Evolutionary conservation across 2,329 filamentous ascomycete genomes (phyloP), one percentile per base, ranked within the genome.

Genomic region (Trichophyton equinum): DNA sequence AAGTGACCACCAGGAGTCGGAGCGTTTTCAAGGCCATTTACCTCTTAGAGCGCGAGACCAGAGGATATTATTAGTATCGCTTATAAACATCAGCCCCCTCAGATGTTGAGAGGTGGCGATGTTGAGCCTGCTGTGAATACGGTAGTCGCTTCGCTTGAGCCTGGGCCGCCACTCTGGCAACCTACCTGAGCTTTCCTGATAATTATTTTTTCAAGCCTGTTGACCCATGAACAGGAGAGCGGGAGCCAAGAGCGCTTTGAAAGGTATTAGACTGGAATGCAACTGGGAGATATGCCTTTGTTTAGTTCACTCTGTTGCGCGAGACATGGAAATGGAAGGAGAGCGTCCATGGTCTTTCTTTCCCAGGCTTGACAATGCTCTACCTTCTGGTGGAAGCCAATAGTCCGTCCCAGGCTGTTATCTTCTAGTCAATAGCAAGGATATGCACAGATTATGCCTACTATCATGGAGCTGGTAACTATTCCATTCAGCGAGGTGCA

Each of bases 401-500:
- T n/a, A n/a, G 40, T 18, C 1, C 1, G n/a, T 8, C 4, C 2
- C 1, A 44, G 40, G 15, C 15, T 7, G 40, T 20, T n/a, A 5
- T 4, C 7, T 51, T 27, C 11, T 8, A 6, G 46, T 27, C 9
- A 27, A 51, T 20, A 25, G 18, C 46, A 25, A 51, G 20, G 20
- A 5, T 51, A 51, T 25, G 22, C 20, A 11, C 20, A 20, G n/a
- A n/a, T n/a, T 44, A 18, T 7, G 8, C 15, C 15, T 7, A 18
- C n/a, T 18, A 38, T 25, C 25, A 63, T 63, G 62, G 62, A 63
- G 47, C 27, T 60, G 8, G 15, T 57, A 33, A 33, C 57, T 13
- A 44, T 63, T 7, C 63, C 65, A 6, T 65, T 62, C 38, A 30
- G 36, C 33, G 53, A 61, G 1, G 57, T 66, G 33, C 55, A 63